Evolutionary conservation across 2,329 filamentous ascomycete species (phyloP).

Genomic region (Penicillium sclerotiorum): DNA sequence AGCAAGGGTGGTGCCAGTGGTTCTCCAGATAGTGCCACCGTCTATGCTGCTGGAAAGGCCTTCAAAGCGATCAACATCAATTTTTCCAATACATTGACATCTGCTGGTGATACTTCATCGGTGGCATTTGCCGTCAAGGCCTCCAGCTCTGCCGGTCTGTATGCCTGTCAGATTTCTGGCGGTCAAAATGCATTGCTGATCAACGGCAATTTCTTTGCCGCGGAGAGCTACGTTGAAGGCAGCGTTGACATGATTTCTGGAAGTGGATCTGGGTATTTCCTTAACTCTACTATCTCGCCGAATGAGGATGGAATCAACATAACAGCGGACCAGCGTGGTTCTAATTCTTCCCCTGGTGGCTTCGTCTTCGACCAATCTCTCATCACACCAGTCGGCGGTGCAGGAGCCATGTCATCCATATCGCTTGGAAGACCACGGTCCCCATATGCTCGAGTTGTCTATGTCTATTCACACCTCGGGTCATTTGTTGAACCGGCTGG

Average conservation of each 20-base stretch:
- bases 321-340: slow-evolving; percentile 43
- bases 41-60: slow-evolving; percentile 44
- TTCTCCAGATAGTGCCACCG: slow-evolving; percentile 43
- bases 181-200: slow-evolving; percentile 44
- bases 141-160: slow-evolving; percentile 43
- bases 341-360: slow-evolving; percentile 38
- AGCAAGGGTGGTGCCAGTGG: slow-evolving; percentile 34
- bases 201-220: slow-evolving; percentile 42
- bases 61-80: slow-evolving; percentile 43
- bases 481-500: slow-evolving; percentile 22
- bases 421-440: slow-evolving; percentile 17
- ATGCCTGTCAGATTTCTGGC: slow-evolving; percentile 40
- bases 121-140: slow-evolving; percentile 44
- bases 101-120: slow-evolving; percentile 37
- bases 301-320: slow-evolving; percentile 39
- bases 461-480: slow-evolving; percentile 14
- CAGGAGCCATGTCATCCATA: slow-evolving; percentile 9
- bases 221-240: slow-evolving; percentile 44
- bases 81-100: slow-evolving; percentile 41
- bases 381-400: slow-evolving; percentile 32
- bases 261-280: slow-evolving; percentile 49
- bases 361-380: slow-evolving; percentile 43
- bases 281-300: slow-evolving; percentile 38
- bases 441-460: slow-evolving; percentile 19
- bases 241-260: slow-evolving; percentile 50